Evolutionary conservation across 2,329 filamentous ascomycete genomes (phyloP).

Genomic region (Ilyonectria destructans): DNA sequence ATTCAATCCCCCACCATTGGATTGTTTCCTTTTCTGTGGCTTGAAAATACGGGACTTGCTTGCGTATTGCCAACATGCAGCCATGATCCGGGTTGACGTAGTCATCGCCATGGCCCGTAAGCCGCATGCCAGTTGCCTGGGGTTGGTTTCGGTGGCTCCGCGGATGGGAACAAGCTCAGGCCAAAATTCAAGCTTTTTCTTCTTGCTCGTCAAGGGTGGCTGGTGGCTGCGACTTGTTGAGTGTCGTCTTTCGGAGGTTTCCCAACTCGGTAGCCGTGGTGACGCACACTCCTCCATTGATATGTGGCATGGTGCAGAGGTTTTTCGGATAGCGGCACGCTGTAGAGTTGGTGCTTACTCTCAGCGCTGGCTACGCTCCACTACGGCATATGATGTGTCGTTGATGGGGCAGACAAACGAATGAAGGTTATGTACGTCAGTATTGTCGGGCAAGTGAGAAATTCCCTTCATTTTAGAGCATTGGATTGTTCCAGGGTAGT

Average conservation of each 20-base stretch:
- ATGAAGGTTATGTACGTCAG: neutral
- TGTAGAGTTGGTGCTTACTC: neutral
- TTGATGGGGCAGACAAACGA: neutral
- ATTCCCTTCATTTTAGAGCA: neutral
- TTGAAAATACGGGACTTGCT: neutral
- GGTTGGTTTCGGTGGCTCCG: neutral
- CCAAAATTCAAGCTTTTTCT: neutral
- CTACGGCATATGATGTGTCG: neutral
- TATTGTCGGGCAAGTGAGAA: neutral
- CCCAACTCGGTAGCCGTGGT: neutral
- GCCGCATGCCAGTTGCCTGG: neutral
- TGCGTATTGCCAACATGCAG: conserved; percentile 11
- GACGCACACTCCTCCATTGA: neutral
- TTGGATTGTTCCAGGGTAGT: neutral
- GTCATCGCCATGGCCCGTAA: neutral
- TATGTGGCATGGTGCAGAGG: neutral
- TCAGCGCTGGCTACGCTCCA: neutral
- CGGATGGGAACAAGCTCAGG: neutral
- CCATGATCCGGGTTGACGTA: conserved; percentile 24
- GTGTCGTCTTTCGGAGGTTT: conserved; percentile 11
- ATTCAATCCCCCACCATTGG: neutral
- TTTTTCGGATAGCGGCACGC: neutral
- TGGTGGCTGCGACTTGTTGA: too few species aligned
- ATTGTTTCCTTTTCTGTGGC: neutral
- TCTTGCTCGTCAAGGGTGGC: neutral